These are phyloP conservation scores for Xylariales sp. DNA, from an alignment of 2,329 filamentous ascomycete genomes.

Conservation along the genomic window DNA sequence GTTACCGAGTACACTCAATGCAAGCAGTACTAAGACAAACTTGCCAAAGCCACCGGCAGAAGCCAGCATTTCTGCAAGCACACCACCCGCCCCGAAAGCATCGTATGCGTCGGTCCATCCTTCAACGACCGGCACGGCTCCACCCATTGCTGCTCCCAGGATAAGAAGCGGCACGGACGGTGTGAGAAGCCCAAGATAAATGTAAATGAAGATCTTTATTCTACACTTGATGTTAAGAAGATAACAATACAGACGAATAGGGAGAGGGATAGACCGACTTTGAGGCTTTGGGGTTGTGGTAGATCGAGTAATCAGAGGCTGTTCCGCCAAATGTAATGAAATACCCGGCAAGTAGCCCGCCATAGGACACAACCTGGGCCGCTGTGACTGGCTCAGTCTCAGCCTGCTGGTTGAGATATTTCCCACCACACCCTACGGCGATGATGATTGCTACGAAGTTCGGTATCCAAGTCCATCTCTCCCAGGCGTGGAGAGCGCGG, in stretches of 20 bases:
- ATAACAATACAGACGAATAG: background rate
- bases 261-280: conserved; percentile 24
- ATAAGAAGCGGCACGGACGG: conserved; percentile 47
- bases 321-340: conserved; percentile 52
- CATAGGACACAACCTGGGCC: conserved; percentile 35
- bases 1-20: conserved; percentile 33
- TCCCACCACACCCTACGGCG: conserved; percentile 48
- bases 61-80: conserved; percentile 19
- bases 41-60: conserved; percentile 29
- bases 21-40: conserved; percentile 32
- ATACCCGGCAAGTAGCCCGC: conserved; percentile 44
- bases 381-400: conserved; percentile 16
- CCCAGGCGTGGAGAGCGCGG: conserved; percentile 47
- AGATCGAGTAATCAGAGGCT: conserved; percentile 54
- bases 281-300: conserved; percentile 42
- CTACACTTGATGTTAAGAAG: conserved; percentile 16
- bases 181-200: conserved; percentile 46
- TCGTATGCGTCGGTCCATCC: conserved; percentile 20
- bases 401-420: conserved; percentile 31
- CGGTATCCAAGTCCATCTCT: conserved; percentile 53
- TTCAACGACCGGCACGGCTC: conserved; percentile 15
- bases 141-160: conserved; percentile 24
- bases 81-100: conserved; percentile 17
- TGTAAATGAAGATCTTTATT: conserved; percentile 39
- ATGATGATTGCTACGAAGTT: conserved; percentile 47